Conservation (phyloP, 495 filamentous ascomycete genomes). For the Hypoxylon fuscum region DNA sequence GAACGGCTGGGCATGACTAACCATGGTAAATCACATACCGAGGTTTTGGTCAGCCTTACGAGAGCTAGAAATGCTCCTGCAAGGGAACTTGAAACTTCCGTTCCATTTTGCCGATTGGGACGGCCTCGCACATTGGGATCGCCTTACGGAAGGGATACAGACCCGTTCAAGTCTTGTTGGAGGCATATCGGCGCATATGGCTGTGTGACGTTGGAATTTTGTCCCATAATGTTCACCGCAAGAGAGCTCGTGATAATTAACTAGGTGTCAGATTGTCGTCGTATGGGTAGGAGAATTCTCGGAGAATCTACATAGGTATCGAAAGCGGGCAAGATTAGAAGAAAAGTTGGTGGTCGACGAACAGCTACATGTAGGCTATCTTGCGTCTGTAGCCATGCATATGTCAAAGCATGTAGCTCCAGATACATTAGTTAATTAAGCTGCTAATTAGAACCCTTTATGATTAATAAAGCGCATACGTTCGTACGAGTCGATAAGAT, state of each 20-base stretch:
- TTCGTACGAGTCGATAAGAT: conserved; percentile 4
- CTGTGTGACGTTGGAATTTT: too few species aligned
- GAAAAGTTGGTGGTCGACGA: neutral
- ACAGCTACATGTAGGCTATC: neutral
- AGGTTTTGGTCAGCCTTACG: conserved; percentile 40
- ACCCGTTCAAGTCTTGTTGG: conserved; percentile 14
- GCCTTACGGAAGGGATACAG: conserved; percentile 8
- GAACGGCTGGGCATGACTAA: conserved; percentile 16
- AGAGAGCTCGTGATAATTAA: too few species aligned
- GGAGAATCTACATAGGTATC: neutral
- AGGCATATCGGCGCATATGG: neutral
- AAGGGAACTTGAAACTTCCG: conserved; percentile 17
- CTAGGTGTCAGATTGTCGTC: too few species aligned
- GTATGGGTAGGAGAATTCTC: neutral
- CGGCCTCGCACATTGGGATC: conserved; percentile 21
- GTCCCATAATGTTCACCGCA: too few species aligned
- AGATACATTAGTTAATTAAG: neutral
- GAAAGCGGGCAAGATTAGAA: neutral
- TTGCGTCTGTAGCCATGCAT: neutral
- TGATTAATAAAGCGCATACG: conserved; percentile 12
- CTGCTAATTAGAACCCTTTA: conserved; percentile 3
- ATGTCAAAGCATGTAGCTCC: neutral
- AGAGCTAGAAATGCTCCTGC: conserved; percentile 20
- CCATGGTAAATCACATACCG: conserved; percentile 34
- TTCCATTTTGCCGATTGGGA: conserved; percentile 29